phyloP scores from a whole-genome alignment of 192 early-diverging fungal species.

The Coemansia erecta region DNA sequence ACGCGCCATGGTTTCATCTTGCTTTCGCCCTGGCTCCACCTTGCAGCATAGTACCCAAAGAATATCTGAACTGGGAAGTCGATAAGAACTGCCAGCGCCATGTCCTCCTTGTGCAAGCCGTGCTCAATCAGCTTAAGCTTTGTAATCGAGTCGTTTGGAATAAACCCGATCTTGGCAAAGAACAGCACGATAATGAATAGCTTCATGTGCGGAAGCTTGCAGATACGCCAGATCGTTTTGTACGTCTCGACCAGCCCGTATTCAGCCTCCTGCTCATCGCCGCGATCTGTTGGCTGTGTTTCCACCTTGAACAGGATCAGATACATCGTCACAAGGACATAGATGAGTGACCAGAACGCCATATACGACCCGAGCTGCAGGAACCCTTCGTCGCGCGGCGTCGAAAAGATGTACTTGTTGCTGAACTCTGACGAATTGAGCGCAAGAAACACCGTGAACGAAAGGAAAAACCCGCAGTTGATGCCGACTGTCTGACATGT shows the following conservation, averaged over 20 bases:
- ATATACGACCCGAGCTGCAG: slow-evolving; percentile 84
- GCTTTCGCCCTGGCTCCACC: slow-evolving; percentile 84
- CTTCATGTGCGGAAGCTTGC: slow-evolving; percentile 83
- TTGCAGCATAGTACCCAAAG: slow-evolving; percentile 97
- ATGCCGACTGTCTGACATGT: slow-evolving; percentile 96
- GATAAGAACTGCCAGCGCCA: slow-evolving; percentile 87
- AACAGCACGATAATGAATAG: slow-evolving; percentile 78
- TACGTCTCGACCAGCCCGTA: slow-evolving; percentile 74
- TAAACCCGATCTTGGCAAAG: slow-evolving; percentile 91
- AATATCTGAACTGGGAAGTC: slow-evolving; percentile 97
- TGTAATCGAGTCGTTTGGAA: slow-evolving; percentile 92
- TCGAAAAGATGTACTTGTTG: slow-evolving; percentile 83
- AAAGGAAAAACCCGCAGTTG: slow-evolving; percentile 92
- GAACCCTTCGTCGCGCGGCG: slow-evolving; percentile 65
- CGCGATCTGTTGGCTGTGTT: slow-evolving; percentile 7
- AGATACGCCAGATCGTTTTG: slow-evolving; percentile 86
- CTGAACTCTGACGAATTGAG: slow-evolving; percentile 93
- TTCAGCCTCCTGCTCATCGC: slow-evolving; percentile 51
- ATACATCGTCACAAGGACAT: slow-evolving; percentile 82
- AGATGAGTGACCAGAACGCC: slow-evolving; percentile 90
- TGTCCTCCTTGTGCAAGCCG: slow-evolving; percentile 91
- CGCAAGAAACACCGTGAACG: slow-evolving; percentile 96
- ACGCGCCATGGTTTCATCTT: slow-evolving; percentile 90
- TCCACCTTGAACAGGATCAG: slow-evolving; percentile 79
- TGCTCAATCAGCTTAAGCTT: slow-evolving; percentile 93